Evolutionary conservation across 352 stramenopile genomes (phyloP).

Genomic region (Phytophthora podocarpi): DNA sequence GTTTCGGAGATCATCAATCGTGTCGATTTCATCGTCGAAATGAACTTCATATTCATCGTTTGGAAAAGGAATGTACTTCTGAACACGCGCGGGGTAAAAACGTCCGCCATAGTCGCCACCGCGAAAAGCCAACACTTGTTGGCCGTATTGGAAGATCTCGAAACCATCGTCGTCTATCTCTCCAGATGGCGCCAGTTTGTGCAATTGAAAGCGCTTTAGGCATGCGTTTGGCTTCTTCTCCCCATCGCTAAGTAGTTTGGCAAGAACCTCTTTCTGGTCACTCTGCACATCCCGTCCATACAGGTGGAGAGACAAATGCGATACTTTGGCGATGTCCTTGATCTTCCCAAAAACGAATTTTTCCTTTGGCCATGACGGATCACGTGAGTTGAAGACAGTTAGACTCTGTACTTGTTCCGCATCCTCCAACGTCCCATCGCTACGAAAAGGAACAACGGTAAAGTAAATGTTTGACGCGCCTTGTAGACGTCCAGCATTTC

Average conservation of each 20-base stretch:
- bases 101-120: slow-evolving; percentile 54
- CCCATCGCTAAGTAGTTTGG: slow-evolving; percentile 37
- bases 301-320: slow-evolving; percentile 71
- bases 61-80: slow-evolving; percentile 56
- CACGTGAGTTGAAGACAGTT: slow-evolving; percentile 66
- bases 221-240: slow-evolving; percentile 38
- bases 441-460: slow-evolving; percentile 63
- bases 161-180: slow-evolving; percentile 55
- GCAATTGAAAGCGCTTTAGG: slow-evolving; percentile 56
- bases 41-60: slow-evolving; percentile 52
- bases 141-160: slow-evolving; percentile 59
- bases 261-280: slow-evolving; percentile 37
- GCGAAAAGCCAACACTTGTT: slow-evolving; percentile 73
- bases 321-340: slow-evolving; percentile 55
- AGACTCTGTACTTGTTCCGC: slow-evolving; percentile 60
- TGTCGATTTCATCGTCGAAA: slow-evolving; percentile 64
- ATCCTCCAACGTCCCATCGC: slow-evolving; percentile 45
- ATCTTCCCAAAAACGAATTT: slow-evolving; percentile 69
- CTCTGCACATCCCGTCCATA: slow-evolving; percentile 60
- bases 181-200: slow-evolving; percentile 57
- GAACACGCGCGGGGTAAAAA: slow-evolving; percentile 62
- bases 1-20: slow-evolving; percentile 62
- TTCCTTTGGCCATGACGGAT: slow-evolving; percentile 64
- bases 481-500: slow-evolving; percentile 14
- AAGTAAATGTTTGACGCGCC: slow-evolving; percentile 62